phyloP scores from a whole-genome alignment of 2,329 filamentous ascomycete genomes.

The Fragosphaeria purpurea region DNA sequence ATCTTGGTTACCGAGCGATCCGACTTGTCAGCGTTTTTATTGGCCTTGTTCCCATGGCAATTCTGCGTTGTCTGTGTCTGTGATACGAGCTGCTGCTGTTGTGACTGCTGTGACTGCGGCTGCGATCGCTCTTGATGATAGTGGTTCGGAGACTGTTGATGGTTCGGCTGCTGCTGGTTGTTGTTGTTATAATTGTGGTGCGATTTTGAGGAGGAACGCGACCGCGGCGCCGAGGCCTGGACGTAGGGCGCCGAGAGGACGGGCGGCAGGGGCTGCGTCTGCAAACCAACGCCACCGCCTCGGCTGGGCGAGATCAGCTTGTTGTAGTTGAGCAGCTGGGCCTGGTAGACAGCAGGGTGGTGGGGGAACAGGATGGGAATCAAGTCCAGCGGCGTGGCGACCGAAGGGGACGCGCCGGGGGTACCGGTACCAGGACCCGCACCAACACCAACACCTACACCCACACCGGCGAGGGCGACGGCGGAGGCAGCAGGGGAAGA shows the following conservation, averaged over 20 bases:
- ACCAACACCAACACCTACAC: neutral
- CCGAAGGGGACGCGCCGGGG: slow-evolving; percentile 14
- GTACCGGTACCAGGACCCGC: slow-evolving; percentile 12
- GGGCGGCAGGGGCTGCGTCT: slow-evolving; percentile 45
- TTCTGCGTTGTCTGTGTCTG: slow-evolving; percentile 20
- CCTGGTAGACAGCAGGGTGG: slow-evolving; percentile 50
- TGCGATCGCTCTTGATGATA: slow-evolving; percentile 25
- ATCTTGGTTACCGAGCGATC: slow-evolving; percentile 51
- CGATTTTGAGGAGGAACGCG: slow-evolving; percentile 51
- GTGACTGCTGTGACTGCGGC: slow-evolving; percentile 32
- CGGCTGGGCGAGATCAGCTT: slow-evolving; percentile 50
- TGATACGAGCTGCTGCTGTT: slow-evolving; percentile 29
- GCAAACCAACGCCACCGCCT: slow-evolving; percentile 41
- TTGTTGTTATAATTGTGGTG: slow-evolving; percentile 38
- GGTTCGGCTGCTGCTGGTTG: slow-evolving; percentile 23
- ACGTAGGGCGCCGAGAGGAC: slow-evolving; percentile 45
- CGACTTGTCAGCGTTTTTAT: slow-evolving; percentile 46
- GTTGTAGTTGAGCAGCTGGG: slow-evolving; percentile 56
- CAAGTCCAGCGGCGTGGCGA: slow-evolving; percentile 33
- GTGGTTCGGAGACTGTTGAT: slow-evolving; percentile 28
- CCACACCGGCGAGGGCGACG: too few species aligned
- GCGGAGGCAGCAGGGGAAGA: too few species aligned
- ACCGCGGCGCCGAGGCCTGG: slow-evolving; percentile 42
- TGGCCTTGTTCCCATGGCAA: slow-evolving; percentile 56
- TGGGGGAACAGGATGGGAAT: slow-evolving; percentile 49